phyloP scores from a whole-genome alignment of 208 protist genomes.

The Wallacemonas collosoma region DNA sequence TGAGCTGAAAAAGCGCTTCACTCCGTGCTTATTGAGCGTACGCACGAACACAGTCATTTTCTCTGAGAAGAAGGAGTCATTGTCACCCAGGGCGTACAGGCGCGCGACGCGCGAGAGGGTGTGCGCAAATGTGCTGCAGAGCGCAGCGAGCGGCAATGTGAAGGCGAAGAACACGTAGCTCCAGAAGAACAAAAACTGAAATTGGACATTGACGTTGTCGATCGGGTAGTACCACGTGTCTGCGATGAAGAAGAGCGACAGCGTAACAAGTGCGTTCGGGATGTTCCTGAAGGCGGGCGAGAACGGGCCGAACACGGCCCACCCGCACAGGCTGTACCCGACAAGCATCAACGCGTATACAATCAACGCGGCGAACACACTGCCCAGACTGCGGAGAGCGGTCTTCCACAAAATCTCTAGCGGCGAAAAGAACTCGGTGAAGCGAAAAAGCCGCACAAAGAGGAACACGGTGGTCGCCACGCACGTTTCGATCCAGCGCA shows the following conservation, averaged over 20 bases:
- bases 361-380: constrained; percentile 3
- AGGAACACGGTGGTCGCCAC: constrained; percentile 24
- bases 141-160: constrained; percentile 10
- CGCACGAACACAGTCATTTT: neutral
- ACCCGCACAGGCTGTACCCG: constrained; percentile 32
- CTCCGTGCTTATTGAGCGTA: neutral
- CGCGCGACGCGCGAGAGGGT: constrained; percentile 11
- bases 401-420: constrained; percentile 14
- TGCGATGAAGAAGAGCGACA: constrained; percentile 25
- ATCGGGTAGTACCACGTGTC: constrained; percentile 22
- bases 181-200: constrained; percentile 33
- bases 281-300: constrained; percentile 23
- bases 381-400: constrained; percentile 3
- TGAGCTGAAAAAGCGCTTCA: neutral
- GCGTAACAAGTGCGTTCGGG: constrained; percentile 15
- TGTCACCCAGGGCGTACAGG: constrained; percentile 2
- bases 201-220: constrained; percentile 11
- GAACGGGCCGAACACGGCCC: constrained; percentile 30
- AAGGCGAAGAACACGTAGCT: constrained; percentile 20
- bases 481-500: constrained; percentile 4
- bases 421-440: constrained; percentile 21
- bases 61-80: neutral
- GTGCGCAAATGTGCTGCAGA: constrained; percentile 8
- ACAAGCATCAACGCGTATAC: constrained; percentile 29
- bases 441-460: constrained; percentile 32